Conservation (phyloP, 2,329 filamentous ascomycete species). For the Fusarium sacchari region DNA sequence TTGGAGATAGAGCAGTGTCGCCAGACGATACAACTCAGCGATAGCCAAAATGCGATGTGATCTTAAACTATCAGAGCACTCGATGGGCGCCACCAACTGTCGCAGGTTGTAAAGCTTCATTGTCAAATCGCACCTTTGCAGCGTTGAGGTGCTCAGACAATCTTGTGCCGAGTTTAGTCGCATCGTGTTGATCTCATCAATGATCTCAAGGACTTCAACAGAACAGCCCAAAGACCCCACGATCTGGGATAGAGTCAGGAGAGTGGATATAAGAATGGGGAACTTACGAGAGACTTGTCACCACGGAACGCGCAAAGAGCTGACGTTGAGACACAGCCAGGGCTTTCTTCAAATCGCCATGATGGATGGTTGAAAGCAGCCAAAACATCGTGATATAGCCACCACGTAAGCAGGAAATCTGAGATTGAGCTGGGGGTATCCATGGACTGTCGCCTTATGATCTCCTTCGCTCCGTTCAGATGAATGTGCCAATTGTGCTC, state of each 20-base stretch:
- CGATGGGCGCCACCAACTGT: background rate
- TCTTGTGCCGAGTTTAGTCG: background rate
- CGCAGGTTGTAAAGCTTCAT: background rate
- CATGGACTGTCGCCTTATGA: background rate
- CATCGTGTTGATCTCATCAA: background rate
- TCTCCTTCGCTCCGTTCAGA: background rate
- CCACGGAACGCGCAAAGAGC: background rate
- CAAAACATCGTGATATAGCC: background rate
- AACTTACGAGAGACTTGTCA: background rate
- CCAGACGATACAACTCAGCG: background rate
- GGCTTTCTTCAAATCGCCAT: background rate
- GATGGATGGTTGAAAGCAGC: background rate
- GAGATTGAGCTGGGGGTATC: background rate
- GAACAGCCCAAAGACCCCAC: background rate
- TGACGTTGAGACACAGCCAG: too few relatives aligned
- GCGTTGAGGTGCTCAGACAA: rapidly evolving
- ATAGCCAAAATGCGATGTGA: background rate
- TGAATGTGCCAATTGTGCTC: background rate
- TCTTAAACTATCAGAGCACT: background rate
- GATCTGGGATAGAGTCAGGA: background rate
- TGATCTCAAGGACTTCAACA: background rate
- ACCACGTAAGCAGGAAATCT: background rate
- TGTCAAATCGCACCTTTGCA: background rate
- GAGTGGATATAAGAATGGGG: rapidly evolving
- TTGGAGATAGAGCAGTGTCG: background rate